Conservation (phyloP, 495 filamentous ascomycete species). For the Gamarada debralockiae region DNA sequence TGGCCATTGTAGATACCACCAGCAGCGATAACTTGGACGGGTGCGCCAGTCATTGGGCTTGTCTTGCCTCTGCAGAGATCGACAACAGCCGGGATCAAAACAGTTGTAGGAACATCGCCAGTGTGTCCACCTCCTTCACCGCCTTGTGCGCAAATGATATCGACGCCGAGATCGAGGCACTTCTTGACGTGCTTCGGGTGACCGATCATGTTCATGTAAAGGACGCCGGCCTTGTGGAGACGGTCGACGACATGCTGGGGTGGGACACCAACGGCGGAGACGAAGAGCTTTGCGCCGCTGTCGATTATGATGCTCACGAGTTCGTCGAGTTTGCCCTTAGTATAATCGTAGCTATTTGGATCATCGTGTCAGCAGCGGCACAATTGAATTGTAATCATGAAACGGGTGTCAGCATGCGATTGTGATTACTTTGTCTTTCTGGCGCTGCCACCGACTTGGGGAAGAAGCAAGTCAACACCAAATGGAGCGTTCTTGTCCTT, state of each 20-base stretch:
- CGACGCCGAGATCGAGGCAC: conserved; percentile 80
- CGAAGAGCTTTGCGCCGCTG: conserved; percentile 86
- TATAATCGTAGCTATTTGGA: conserved; percentile 93
- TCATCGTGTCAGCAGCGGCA: conserved; percentile 6
- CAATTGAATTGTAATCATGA: conserved; percentile 18
- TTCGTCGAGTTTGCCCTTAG: conserved; percentile 94
- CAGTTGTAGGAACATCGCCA: conserved; percentile 81
- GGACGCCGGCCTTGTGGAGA: conserved; percentile 79
- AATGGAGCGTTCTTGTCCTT: conserved; percentile 97
- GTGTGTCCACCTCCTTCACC: conserved; percentile 92
- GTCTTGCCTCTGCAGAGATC: conserved; percentile 76
- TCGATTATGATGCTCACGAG: conserved; percentile 91
- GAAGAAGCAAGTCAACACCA: conserved; percentile 91
- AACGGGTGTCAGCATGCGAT: not conserved
- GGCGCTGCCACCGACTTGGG: conserved; percentile 89
- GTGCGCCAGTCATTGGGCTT: conserved; percentile 79
- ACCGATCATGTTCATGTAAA: conserved; percentile 99
- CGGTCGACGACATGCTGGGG: conserved; percentile 83
- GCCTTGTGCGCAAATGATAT: conserved; percentile 92
- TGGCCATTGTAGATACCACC: conserved; percentile 94
- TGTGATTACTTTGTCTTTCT: conserved; percentile 83
- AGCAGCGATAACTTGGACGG: conserved; percentile 88
- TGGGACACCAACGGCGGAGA: conserved; percentile 93
- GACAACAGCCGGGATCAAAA: conserved; percentile 88
- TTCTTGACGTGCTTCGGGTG: conserved; percentile 98